Conservation (phyloP, 441 rosid species). For the Jatropha podagrica region DNA sequence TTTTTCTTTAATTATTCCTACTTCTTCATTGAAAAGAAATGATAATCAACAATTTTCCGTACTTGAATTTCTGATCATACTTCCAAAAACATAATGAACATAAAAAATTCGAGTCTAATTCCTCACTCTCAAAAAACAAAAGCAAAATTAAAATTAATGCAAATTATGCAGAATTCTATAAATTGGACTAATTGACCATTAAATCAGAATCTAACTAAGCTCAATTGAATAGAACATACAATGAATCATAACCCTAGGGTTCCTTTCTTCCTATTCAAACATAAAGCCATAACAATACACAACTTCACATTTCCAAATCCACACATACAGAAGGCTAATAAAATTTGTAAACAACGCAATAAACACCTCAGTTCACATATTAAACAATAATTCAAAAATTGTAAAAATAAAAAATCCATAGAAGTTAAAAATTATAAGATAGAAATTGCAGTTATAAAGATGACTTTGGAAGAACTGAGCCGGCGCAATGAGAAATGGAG, state of each 20-base stretch:
- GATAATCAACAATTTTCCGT: neutral
- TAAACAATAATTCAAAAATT: neutral
- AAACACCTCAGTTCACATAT: neutral
- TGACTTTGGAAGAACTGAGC: conserved; percentile 4
- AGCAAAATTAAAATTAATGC: too few species aligned
- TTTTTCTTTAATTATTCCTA: neutral
- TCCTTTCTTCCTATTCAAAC: neutral
- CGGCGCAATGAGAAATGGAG: neutral
- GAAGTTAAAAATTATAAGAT: neutral
- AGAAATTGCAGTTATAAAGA: neutral
- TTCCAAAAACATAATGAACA: neutral
- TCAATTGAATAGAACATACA: neutral
- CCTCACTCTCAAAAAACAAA: too few species aligned
- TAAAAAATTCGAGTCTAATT: neutral
- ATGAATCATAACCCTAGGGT: neutral
- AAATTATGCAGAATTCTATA: neutral
- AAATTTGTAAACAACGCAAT: neutral
- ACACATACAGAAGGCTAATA: neutral
- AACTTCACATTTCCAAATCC: neutral
- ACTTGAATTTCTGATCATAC: neutral
- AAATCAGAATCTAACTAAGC: neutral
- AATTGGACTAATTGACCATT: neutral
- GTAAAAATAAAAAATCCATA: neutral
- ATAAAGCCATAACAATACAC: neutral
- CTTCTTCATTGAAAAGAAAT: neutral